phyloP scores from a whole-genome alignment of 257 asterid species.

The Salvia hispanica region DNA sequence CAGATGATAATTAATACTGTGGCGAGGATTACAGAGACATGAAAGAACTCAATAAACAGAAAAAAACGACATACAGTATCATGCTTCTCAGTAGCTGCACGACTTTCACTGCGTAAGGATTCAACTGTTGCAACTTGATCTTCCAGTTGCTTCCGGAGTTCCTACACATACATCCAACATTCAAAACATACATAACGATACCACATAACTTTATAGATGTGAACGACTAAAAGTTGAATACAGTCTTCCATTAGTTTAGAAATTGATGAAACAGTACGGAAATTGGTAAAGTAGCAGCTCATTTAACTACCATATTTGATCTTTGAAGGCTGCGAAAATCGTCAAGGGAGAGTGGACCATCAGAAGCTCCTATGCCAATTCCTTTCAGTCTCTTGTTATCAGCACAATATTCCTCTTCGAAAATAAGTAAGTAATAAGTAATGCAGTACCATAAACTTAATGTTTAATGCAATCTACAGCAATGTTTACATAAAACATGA shows the following conservation, averaged over 20 bases:
- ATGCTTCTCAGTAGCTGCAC: conserved; percentile 61
- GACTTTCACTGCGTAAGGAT: conserved; percentile 63
- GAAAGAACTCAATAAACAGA: conserved; percentile 18
- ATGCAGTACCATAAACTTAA: conserved; percentile 19
- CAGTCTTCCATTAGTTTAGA: conserved; percentile 15
- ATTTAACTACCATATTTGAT: conserved; percentile 71
- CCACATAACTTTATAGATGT: neutral
- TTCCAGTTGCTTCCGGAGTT: conserved; percentile 88
- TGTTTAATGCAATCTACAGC: neutral
- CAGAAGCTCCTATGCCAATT: conserved; percentile 88
- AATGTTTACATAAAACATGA: conserved; percentile 10
- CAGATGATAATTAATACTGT: neutral
- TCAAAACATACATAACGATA: conserved; percentile 12
- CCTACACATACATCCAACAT: conserved; percentile 48
- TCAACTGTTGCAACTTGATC: conserved; percentile 68
- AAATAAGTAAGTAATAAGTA: conserved; percentile 34
- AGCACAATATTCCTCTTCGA: conserved; percentile 61
- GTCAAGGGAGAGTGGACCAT: conserved; percentile 92
- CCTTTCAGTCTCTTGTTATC: conserved; percentile 91
- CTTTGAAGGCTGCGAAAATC: conserved; percentile 94
- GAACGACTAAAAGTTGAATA: conserved; percentile 9
- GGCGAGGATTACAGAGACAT: conserved; percentile 7
- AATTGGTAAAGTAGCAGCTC: conserved; percentile 18
- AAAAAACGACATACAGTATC: conserved; percentile 61
- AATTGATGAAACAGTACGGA: conserved; percentile 11